Conservation (phyloP, 345 rosid species). For the Syzygium jambos region DNA sequence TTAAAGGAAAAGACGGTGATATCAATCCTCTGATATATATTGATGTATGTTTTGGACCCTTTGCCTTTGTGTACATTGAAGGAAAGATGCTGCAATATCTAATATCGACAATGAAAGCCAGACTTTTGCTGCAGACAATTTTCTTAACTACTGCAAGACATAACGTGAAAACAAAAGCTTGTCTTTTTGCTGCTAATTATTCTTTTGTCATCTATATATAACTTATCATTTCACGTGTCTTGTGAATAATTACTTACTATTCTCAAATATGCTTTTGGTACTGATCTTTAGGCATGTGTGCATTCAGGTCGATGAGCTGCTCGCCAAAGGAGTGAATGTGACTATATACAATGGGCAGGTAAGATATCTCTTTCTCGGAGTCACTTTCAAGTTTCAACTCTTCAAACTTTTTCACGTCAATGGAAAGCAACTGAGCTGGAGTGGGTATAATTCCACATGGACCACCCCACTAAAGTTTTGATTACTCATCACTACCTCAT, state of each 20-base stretch:
- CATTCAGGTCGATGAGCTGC: slow-evolving; percentile 66
- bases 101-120: neutral
- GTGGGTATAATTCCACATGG: neutral
- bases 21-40: neutral
- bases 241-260: neutral
- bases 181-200: neutral
- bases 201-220: neutral
- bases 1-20: too few relatives aligned
- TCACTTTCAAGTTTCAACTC: neutral
- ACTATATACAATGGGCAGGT: slow-evolving; percentile 91
- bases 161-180: neutral
- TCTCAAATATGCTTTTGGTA: neutral
- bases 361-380: slow-evolving; percentile 12
- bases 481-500: neutral
- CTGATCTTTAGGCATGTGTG: neutral
- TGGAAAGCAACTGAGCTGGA: neutral
- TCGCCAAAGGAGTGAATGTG: slow-evolving; percentile 65
- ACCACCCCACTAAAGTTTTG: slow-evolving; percentile 1
- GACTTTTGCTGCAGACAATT: neutral
- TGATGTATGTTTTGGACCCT: neutral
- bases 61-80: neutral
- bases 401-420: neutral
- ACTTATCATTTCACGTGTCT: neutral
- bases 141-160: neutral
- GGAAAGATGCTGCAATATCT: neutral